Conservation (phyloP, 257 asterid genomes). For the Rauvolfia tetraphylla region DNA sequence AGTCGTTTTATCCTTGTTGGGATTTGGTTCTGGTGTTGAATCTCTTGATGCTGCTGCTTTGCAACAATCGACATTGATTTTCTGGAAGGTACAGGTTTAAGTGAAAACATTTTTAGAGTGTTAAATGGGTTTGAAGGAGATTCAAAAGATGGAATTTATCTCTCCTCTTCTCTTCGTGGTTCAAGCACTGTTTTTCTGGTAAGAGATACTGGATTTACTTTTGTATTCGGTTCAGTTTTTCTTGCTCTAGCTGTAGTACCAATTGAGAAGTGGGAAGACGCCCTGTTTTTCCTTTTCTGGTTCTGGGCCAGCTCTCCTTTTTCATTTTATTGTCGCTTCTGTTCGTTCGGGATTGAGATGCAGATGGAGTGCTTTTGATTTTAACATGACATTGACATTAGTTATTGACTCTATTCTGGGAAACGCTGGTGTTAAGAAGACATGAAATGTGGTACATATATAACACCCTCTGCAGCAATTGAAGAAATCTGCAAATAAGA, state of each 20-base stretch:
- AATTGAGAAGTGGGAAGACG: not conserved
- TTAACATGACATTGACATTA: not conserved
- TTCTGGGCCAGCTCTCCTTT: not conserved
- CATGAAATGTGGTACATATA: too few relatives aligned
- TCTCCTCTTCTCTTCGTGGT: not conserved
- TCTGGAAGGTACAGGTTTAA: constrained; percentile 1
- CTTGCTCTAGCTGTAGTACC: not conserved
- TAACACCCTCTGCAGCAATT: too few relatives aligned
- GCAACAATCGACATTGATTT: not conserved
- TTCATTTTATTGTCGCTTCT: not conserved
- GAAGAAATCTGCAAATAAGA: too few relatives aligned
- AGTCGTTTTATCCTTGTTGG: constrained; percentile 3
- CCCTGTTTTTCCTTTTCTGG: too few relatives aligned
- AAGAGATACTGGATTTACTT: not conserved
- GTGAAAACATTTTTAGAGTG: not conserved
- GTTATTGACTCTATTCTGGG: not conserved
- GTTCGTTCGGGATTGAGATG: not conserved
- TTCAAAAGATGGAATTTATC: not conserved
- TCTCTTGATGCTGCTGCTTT: too few relatives aligned
- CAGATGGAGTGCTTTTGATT: not conserved
- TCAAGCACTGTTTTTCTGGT: not conserved
- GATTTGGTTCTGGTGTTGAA: not conserved
- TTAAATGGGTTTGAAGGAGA: not conserved
- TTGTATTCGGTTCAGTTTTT: not conserved
- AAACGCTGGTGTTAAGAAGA: not conserved